Conservation (phyloP, 805 yeast species). For the Saitoella complicata region DNA sequence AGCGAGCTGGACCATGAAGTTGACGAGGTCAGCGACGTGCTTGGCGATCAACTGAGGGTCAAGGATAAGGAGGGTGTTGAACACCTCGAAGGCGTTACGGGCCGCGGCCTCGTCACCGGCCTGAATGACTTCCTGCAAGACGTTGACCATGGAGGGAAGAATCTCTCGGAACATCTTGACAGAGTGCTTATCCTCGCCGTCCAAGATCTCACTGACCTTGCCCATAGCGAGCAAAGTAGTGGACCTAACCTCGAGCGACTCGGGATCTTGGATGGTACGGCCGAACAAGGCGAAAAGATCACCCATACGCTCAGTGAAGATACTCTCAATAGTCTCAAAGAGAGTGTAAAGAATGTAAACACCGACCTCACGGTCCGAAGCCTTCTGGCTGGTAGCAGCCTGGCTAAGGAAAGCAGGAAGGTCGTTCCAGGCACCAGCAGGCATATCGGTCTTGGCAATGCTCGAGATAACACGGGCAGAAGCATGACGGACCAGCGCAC, state of each 20-base stretch:
- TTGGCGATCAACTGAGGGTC: slow-evolving; percentile 71
- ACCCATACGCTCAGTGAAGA: slow-evolving; percentile 39
- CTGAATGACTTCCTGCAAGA: slow-evolving; percentile 55
- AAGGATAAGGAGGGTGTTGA: slow-evolving; percentile 60
- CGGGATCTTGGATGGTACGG: slow-evolving; percentile 42
- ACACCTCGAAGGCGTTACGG: slow-evolving; percentile 62
- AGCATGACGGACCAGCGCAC: slow-evolving; percentile 64
- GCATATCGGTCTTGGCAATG: slow-evolving; percentile 64
- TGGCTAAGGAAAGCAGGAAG: slow-evolving; percentile 54
- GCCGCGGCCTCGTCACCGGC: slow-evolving; percentile 59
- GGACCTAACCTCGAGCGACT: slow-evolving; percentile 60
- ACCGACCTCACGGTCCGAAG: slow-evolving; percentile 61
- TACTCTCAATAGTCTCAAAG: slow-evolving; percentile 50
- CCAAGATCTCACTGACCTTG: slow-evolving; percentile 27
- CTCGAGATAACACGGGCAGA: slow-evolving; percentile 79
- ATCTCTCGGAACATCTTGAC: slow-evolving; percentile 41
- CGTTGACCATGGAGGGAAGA: slow-evolving; percentile 68
- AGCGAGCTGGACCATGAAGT: slow-evolving; percentile 52
- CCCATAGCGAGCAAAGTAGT: slow-evolving; percentile 71
- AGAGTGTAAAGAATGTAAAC: slow-evolving; percentile 63
- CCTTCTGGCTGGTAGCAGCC: slow-evolving; percentile 43
- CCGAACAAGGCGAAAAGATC: slow-evolving; percentile 60
- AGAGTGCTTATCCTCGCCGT: slow-evolving; percentile 38
- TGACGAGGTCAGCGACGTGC: slow-evolving; percentile 48
- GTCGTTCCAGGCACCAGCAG: slow-evolving; percentile 53